Evolutionary conservation across 169 alveolate species (phyloP).

Genomic region (Plasmodium adleri): DNA sequence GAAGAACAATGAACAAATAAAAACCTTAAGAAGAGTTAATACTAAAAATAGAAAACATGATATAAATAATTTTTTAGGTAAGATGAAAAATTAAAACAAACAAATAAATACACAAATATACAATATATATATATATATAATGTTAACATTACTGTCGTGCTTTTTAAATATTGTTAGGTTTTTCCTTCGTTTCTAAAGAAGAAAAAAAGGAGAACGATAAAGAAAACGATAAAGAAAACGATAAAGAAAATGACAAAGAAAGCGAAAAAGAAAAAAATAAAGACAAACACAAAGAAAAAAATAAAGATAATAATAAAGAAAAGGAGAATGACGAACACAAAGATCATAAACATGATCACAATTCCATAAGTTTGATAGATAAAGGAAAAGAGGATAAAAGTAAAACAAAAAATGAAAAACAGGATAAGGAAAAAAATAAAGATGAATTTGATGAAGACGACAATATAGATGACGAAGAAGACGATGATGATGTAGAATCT

Average conservation of each 20-base stretch:
- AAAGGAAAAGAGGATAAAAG: neutral
- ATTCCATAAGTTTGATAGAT: neutral
- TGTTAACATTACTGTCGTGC: neutral
- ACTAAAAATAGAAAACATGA: slow-evolving; percentile 28
- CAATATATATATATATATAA: slow-evolving; percentile 9
- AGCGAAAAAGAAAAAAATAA: slow-evolving; percentile 3
- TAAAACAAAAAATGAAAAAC: neutral
- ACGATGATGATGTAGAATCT: slow-evolving; percentile 13
- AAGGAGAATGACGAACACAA: neutral
- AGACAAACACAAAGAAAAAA: slow-evolving; percentile 3
- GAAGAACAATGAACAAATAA: slow-evolving; percentile 9
- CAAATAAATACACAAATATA: neutral
- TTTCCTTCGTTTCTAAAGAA: slow-evolving; percentile 33
- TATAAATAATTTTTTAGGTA: slow-evolving; percentile 33
- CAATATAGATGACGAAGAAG: slow-evolving; percentile 11
- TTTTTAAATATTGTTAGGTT: slow-evolving; percentile 9
- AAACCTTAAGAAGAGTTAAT: slow-evolving; percentile 26
- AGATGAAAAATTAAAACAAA: slow-evolving; percentile 8
- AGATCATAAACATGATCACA: slow-evolving; percentile 6
- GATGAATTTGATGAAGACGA: neutral
- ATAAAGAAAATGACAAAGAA: slow-evolving; percentile 16
- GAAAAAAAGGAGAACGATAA: slow-evolving; percentile 12
- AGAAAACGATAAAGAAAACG: slow-evolving; percentile 15
- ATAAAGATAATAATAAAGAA: slow-evolving; percentile 13
- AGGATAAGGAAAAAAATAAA: neutral